Conservation (phyloP, 257 asterid species). For the Craterostigma plantagineum region DNA sequence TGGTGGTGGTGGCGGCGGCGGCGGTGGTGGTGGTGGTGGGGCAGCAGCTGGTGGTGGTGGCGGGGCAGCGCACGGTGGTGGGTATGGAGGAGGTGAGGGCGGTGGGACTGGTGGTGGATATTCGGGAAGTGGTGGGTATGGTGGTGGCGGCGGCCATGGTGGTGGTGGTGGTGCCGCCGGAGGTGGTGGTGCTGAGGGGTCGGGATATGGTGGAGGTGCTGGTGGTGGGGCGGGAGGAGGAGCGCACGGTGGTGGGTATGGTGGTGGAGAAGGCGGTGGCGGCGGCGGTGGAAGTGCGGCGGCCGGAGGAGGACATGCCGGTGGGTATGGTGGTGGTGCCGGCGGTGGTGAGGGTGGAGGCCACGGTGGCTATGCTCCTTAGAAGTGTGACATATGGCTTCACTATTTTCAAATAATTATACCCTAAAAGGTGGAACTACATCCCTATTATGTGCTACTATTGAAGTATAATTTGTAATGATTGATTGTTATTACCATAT, state of each 20-base stretch:
- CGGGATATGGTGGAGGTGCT: not conserved
- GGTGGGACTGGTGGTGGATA: not conserved
- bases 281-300: not conserved
- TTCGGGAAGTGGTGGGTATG: not conserved
- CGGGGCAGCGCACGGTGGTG: not conserved
- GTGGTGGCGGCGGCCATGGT: not conserved
- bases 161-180: not conserved
- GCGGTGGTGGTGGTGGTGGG: not conserved
- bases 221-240: not conserved
- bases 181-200: not conserved
- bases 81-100: conserved; percentile 1
- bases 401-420: no score
- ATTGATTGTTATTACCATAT: no score
- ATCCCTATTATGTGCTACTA: no score
- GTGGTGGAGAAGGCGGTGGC: not conserved
- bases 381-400: not conserved
- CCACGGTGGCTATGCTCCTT: not conserved
- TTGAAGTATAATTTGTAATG: no score
- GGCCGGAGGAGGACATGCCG: not conserved
- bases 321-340: not conserved
- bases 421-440: no score
- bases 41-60: not conserved
- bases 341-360: not conserved
- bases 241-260: not conserved
- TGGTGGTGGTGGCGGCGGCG: not conserved